phyloP scores from a whole-genome alignment of 1,284 basidiomycete genomes.

The Papiliotrema nemorosa region DNA sequence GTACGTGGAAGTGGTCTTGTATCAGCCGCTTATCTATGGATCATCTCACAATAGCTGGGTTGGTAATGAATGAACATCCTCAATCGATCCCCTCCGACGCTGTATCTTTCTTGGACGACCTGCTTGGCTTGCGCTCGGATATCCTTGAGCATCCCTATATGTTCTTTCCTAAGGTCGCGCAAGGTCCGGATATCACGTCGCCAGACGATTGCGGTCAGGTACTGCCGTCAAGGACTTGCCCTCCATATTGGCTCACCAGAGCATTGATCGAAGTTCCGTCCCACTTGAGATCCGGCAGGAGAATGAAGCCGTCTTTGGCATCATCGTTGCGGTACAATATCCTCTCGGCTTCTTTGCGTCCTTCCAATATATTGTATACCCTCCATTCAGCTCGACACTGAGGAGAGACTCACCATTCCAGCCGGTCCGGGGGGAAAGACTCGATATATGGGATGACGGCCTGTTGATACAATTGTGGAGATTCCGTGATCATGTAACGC shows the following conservation, averaged over 20 bases:
- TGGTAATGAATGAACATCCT: conserved; percentile 92
- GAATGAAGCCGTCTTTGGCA: conserved; percentile 63
- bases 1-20: conserved; percentile 92
- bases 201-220: conserved; percentile 68
- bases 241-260: conserved; percentile 33
- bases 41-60: conserved; percentile 81
- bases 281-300: conserved; percentile 93
- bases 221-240: conserved; percentile 50
- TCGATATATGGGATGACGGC: conserved; percentile 76
- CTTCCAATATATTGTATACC: conserved; percentile 82
- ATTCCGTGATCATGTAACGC: conserved; percentile 71
- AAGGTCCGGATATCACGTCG: conserved; percentile 62
- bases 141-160: conserved; percentile 65
- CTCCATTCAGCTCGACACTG: conserved; percentile 49
- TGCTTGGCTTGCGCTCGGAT: conserved; percentile 62
- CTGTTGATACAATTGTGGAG: conserved; percentile 64
- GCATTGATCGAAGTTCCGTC: conserved; percentile 63
- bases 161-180: conserved; percentile 63
- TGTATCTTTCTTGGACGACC: conserved; percentile 66
- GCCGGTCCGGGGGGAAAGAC: conserved; percentile 66
- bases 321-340: conserved; percentile 64
- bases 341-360: conserved; percentile 72
- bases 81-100: conserved; percentile 62
- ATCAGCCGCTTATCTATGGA: background rate
- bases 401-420: conserved; percentile 64